A percentile compares a stretch with the other conserved stretches of the same genome.
Conservation (phyloP, 1,284 basidiomycete genomes). For the Malassezia japonica region DNA sequence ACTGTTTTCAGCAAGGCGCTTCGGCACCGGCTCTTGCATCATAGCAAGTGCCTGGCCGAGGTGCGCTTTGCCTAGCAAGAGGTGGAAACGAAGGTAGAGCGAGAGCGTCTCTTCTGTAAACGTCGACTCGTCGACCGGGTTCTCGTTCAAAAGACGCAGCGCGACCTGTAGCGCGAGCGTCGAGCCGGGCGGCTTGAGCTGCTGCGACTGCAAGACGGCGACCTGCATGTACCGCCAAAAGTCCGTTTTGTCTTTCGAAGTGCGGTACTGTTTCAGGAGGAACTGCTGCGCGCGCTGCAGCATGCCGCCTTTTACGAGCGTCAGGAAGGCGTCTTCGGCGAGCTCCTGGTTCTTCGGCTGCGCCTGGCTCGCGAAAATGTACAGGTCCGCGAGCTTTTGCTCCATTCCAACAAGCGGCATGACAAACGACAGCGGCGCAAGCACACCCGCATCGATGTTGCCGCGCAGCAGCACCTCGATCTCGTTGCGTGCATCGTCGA, state of each 20-base stretch:
- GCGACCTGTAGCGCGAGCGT: slow-evolving; percentile 11
- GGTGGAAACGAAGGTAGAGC: slow-evolving; percentile 11
- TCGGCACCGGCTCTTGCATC: background rate
- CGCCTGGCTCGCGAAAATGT: slow-evolving; percentile 7
- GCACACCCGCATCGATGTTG: slow-evolving; percentile 4
- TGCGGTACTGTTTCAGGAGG: slow-evolving; percentile 5
- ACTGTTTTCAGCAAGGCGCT: slow-evolving; percentile 4
- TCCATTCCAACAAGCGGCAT: slow-evolving; percentile 3
- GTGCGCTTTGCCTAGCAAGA: background rate
- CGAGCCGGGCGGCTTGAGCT: slow-evolving; percentile 10
- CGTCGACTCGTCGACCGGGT: background rate
- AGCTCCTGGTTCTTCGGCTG: slow-evolving; percentile 10
- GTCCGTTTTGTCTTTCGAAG: background rate
- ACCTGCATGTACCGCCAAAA: slow-evolving; percentile 16
- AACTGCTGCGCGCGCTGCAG: slow-evolving; percentile 11
- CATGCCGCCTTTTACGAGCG: slow-evolving; percentile 6
- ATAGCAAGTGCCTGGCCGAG: slow-evolving; percentile 1
- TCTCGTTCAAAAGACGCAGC: slow-evolving; percentile 8
- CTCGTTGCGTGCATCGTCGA: background rate
- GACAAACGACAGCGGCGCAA: slow-evolving; percentile 5
- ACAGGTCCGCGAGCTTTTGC: slow-evolving; percentile 14
- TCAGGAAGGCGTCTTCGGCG: slow-evolving; percentile 3
- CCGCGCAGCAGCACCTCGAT: background rate
- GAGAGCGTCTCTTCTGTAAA: slow-evolving; percentile 10
- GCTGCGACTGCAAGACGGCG: slow-evolving; percentile 6